phyloP scores from a whole-genome alignment of 1,284 basidiomycete genomes.

The Cutaneotrichosporon dermatis region DNA sequence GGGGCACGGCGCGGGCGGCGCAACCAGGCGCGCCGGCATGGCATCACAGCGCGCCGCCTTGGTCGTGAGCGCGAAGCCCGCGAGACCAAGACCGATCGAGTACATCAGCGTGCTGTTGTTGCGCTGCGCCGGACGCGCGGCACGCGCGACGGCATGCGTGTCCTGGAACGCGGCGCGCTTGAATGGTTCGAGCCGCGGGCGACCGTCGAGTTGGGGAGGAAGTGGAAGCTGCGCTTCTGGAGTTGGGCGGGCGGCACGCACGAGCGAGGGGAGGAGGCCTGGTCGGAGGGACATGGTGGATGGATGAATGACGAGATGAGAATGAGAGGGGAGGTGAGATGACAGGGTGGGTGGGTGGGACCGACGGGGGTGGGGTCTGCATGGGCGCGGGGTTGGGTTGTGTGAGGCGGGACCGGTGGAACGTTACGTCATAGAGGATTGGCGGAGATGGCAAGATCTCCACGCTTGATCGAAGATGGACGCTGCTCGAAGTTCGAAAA shows the following conservation, averaged over 20 bases:
- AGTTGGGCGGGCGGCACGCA: slow-evolving; percentile 11
- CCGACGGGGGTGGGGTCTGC: too few relatives aligned
- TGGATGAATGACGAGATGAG: background rate
- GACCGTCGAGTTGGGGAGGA: slow-evolving; percentile 12
- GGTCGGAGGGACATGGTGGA: slow-evolving; percentile 27
- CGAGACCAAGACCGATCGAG: slow-evolving; percentile 36
- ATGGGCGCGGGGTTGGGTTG: background rate
- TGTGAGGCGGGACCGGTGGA: too few relatives aligned
- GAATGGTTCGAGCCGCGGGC: slow-evolving; percentile 13
- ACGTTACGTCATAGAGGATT: background rate
- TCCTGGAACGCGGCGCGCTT: slow-evolving; percentile 10
- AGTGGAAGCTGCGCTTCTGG: slow-evolving; percentile 22
- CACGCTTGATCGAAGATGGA: background rate
- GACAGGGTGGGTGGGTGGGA: background rate
- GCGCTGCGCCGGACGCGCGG: slow-evolving; percentile 6
- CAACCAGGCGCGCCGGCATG: background rate
- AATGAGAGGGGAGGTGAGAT: too few relatives aligned
- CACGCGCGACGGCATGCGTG: slow-evolving; percentile 4
- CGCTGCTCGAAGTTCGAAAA: slow-evolving; percentile 13
- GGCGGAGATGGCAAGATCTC: slow-evolving; percentile 13
- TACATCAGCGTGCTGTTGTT: slow-evolving; percentile 18
- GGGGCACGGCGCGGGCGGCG: too few relatives aligned
- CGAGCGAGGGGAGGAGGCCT: slow-evolving; percentile 21
- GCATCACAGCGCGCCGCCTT: slow-evolving; percentile 14
- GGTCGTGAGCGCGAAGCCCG: slow-evolving; percentile 17